Evolutionary conservation across 139 green algal genomes (phyloP), one percentile per base, ranked within the genome.

Genomic region (Diplosphaera chodatii): DNA sequence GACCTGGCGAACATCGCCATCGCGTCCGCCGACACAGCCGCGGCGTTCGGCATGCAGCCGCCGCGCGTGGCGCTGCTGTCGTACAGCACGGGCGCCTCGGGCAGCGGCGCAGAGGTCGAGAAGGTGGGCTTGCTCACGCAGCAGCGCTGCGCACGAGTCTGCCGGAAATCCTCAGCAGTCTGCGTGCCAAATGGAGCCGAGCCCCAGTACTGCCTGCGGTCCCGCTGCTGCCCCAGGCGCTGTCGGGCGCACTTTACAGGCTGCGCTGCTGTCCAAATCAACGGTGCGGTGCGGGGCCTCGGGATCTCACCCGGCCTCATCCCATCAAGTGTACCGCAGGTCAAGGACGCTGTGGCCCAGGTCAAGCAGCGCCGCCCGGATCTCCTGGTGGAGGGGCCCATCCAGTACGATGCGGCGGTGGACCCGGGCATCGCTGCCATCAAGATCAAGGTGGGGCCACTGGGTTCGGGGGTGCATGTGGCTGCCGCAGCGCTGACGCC

Each of bases 341-440:
- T 97, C 67, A 80, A 68, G n/a, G 74, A 88, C 32, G 91, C 91
- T 22, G 86, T 89, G 1, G 70, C 73, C 31, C 41, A 91, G 4
- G 82, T 86, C 0, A 84, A 88, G 71, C 16, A 83, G 68, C 21
- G 63, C 21, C 77, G 87, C 18, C 82, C 90, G 31, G 84, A 96
- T 69, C 65, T 96, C 1, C 80, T 55, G 37, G 65, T 96, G 15
- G 90, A 96, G 74, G 91, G 85, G 1, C 88, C 88, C 16, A 83
- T 94, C 32, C 88, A 96, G 80, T 96, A 94, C 68, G 91, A 96
- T 71, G 91, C 91, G 0, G 89, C 91, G 8, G 89, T 96, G 32
- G 88, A 96, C 77, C 83, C 89, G 32, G 68, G 37, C n/a, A 79
- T 94, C 15, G 89, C 89, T 1, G 63, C 68, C 0, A 73, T 88